These are phyloP conservation scores for Scedosporium boydii DNA, from an alignment of 2,329 filamentous ascomycete genomes.

Conservation along the genomic window DNA sequence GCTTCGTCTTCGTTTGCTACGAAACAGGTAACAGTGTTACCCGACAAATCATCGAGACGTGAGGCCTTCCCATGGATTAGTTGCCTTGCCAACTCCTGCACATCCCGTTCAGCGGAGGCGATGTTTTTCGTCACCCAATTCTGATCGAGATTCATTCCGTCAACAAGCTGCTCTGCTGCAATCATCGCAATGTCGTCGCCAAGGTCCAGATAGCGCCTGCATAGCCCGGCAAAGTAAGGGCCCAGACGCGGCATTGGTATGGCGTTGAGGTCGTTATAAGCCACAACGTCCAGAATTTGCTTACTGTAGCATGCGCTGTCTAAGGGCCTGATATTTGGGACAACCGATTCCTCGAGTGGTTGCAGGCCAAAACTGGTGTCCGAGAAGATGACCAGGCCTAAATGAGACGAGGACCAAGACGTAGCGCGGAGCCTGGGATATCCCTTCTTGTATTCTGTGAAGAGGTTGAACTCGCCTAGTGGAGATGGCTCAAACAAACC, in stretches of 20 bases:
- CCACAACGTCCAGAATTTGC: constrained; percentile 8
- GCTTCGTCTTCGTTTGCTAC: constrained; percentile 13
- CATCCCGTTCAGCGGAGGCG: constrained; percentile 1
- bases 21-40: constrained; percentile 15
- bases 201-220: constrained; percentile 12
- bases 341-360: constrained; percentile 8
- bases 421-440: constrained; percentile 12
- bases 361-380: constrained; percentile 11
- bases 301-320: constrained; percentile 7
- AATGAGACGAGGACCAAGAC: constrained; percentile 5
- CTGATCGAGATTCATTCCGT: constrained; percentile 16
- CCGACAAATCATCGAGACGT: constrained; percentile 15
- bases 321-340: background rate
- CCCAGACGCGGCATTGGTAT: constrained; percentile 14
- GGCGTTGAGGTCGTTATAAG: constrained; percentile 7
- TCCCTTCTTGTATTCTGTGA: constrained; percentile 16
- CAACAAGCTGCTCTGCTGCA: constrained; percentile 16
- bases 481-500: constrained; percentile 9
- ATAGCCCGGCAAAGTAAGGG: constrained; percentile 10
- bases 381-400: constrained; percentile 11
- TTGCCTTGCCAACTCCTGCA: constrained; percentile 8
- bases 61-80: constrained; percentile 11
- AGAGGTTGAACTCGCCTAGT: constrained; percentile 12
- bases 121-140: constrained; percentile 12
- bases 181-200: constrained; percentile 16